These are phyloP conservation scores for Ceratocystiopsis brevicomis DNA, from an alignment of 2,329 filamentous ascomycete species.

Conservation along the genomic window DNA sequence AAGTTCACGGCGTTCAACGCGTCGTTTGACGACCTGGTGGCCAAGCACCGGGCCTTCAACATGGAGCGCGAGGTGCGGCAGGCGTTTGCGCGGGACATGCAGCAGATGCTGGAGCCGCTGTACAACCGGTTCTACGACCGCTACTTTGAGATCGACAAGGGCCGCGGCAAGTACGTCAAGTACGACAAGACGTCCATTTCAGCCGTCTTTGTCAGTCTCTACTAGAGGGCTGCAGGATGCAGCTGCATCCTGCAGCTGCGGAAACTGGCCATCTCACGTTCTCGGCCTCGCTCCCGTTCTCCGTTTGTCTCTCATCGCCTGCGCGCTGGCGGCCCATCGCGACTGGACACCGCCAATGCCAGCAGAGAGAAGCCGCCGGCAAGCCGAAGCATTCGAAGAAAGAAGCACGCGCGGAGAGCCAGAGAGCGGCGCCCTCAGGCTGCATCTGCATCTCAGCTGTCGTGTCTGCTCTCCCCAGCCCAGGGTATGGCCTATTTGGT, in stretches of 20 bases:
- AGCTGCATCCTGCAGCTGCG: too few relatives aligned
- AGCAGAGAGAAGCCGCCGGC: too few relatives aligned
- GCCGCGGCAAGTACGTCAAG: constrained; percentile 94
- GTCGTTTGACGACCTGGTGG: constrained; percentile 74
- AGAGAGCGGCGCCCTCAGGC: background rate
- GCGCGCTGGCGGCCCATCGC: too few relatives aligned
- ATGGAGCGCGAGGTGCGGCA: constrained; percentile 85
- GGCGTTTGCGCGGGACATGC: constrained; percentile 66
- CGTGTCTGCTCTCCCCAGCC: background rate
- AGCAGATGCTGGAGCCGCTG: constrained; percentile 79
- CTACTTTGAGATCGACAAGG: constrained; percentile 95
- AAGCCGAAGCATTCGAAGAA: background rate
- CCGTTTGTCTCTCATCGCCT: too few relatives aligned
- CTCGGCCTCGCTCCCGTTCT: too few relatives aligned
- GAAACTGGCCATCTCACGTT: too few relatives aligned
- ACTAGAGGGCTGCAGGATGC: constrained; percentile 12
- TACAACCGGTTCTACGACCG: constrained; percentile 94
- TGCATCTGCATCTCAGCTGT: background rate
- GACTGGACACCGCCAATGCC: too few relatives aligned
- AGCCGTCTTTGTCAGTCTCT: constrained; percentile 39
- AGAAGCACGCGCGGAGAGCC: too few relatives aligned
- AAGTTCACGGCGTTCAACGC: constrained; percentile 88
- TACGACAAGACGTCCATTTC: constrained; percentile 78
- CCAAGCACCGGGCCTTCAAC: constrained; percentile 59
- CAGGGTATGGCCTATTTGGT: too few relatives aligned